These are phyloP conservation scores for Citrus trifoliata DNA, from an alignment of 345 rosid genomes.

Conservation along the genomic window DNA sequence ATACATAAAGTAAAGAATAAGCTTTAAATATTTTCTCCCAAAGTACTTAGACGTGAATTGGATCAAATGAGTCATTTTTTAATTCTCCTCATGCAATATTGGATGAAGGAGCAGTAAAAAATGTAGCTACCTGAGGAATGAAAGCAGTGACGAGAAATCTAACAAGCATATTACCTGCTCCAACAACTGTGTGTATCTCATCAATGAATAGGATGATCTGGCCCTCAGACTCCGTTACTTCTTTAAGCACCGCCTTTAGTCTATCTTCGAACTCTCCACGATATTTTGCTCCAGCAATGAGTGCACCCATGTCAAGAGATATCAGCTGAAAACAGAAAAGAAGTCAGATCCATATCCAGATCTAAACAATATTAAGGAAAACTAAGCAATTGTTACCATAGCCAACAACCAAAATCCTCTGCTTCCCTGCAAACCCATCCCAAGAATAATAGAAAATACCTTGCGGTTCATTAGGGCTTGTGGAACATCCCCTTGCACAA, in stretches of 20 bases:
- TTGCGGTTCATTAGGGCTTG: conserved; percentile 96
- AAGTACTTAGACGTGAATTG: not conserved
- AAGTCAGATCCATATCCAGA: conserved; percentile 11
- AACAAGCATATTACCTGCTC: conserved; percentile 68
- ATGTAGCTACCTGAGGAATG: not conserved
- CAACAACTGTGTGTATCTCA: conserved; percentile 99
- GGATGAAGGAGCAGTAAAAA: not conserved
- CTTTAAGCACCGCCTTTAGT: conserved; percentile 92
- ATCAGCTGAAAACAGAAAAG: conserved; percentile 52
- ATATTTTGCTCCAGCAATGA: conserved; percentile 97
- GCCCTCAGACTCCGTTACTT: conserved; percentile 96
- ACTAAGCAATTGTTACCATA: not conserved
- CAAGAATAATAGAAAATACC: conserved; percentile 32
- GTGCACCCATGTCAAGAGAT: conserved; percentile 99
- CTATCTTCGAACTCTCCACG: conserved; percentile 99
- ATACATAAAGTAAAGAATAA: not conserved
- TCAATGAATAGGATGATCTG: conserved; percentile 90
- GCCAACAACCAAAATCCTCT: too few species aligned
- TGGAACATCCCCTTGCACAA: conserved; percentile 98
- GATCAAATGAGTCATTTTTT: not conserved
- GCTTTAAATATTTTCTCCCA: not conserved
- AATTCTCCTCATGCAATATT: not conserved
- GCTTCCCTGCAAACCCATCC: not conserved
- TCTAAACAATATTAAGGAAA: not conserved
- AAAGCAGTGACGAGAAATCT: not conserved